Evolutionary conservation across 176 grass and related monocot genomes (phyloP).

Genomic region (Oryza coarctata): DNA sequence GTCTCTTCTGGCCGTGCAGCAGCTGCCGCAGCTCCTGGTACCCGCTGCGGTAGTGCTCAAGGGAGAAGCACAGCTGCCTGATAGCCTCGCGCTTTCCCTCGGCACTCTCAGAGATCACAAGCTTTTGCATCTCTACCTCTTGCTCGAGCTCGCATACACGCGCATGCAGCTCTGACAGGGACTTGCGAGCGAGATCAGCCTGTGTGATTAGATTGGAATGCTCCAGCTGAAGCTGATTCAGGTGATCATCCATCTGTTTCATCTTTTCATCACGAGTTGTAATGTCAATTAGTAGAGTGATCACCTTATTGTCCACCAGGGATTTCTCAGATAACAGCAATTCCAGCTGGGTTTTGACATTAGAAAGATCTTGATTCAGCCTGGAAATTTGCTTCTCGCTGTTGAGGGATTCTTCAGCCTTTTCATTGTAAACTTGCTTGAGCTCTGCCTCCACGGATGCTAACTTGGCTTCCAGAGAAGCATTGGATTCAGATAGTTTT

Average conservation of each 20-base stretch:
- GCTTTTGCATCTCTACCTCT: constrained; percentile 65
- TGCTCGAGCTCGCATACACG: constrained; percentile 62
- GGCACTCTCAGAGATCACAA: constrained; percentile 57
- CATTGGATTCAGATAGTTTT: constrained; percentile 52
- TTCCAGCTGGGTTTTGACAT: constrained; percentile 44
- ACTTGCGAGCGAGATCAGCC: background rate
- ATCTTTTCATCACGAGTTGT: constrained; percentile 50
- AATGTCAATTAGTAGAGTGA: constrained; percentile 44
- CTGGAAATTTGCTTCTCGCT: constrained; percentile 44
- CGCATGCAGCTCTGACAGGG: constrained; percentile 29
- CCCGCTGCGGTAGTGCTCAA: constrained; percentile 79
- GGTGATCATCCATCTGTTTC: constrained; percentile 45
- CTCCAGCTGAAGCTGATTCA: constrained; percentile 65
- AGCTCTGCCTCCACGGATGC: constrained; percentile 40
- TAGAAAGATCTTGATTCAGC: constrained; percentile 54
- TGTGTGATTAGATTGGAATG: constrained; percentile 57
- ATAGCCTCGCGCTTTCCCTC: constrained; percentile 93
- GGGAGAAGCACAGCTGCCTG: constrained; percentile 87
- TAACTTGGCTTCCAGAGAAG: constrained; percentile 50
- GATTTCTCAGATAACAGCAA: constrained; percentile 52
- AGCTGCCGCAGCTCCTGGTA: constrained; percentile 71
- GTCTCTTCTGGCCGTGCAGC: constrained; percentile 68
- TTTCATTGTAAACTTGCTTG: constrained; percentile 46
- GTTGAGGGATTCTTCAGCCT: constrained; percentile 28
- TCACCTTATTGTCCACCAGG: constrained; percentile 40